Percentiles rank a stretch among this genome's conserved stretches.
Conservation (phyloP, 805 yeast genomes). For the Cyberlindnera veronae region DNA sequence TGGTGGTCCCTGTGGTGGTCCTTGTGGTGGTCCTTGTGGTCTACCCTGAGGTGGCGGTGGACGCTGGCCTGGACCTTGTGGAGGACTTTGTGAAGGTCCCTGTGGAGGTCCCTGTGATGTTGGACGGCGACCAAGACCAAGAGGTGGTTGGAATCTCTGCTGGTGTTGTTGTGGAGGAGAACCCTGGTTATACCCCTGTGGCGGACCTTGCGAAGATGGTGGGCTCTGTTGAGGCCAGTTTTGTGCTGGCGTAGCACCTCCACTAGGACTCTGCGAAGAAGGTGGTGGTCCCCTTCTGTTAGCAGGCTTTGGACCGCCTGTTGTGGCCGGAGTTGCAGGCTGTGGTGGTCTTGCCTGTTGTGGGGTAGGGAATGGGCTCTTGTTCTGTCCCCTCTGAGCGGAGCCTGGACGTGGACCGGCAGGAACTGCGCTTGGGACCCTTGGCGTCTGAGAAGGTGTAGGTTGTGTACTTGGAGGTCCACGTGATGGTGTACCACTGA, state of each 20-base stretch:
- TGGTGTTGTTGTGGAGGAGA: too few species aligned
- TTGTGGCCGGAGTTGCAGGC: neutral
- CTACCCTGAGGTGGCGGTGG: neutral
- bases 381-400: neutral
- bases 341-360: neutral
- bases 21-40: neutral
- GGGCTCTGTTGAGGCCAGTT: neutral
- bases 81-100: neutral
- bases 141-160: too few species aligned
- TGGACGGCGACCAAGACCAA: too few species aligned
- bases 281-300: neutral
- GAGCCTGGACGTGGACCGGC: neutral
- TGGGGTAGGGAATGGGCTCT: neutral
- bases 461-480: neutral
- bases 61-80: neutral
- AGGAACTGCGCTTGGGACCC: neutral
- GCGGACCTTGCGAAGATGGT: neutral
- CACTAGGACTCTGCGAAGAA: neutral
- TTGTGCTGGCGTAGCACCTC: neutral
- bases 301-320: neutral
- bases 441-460: conserved; percentile 1
- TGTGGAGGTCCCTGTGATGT: neutral
- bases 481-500: neutral
- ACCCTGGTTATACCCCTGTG: neutral
- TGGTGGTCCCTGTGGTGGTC: conserved; percentile 1